Evolutionary conservation across 2,329 filamentous ascomycete genomes (phyloP).

Genomic region (Stylonectria norvegica): DNA sequence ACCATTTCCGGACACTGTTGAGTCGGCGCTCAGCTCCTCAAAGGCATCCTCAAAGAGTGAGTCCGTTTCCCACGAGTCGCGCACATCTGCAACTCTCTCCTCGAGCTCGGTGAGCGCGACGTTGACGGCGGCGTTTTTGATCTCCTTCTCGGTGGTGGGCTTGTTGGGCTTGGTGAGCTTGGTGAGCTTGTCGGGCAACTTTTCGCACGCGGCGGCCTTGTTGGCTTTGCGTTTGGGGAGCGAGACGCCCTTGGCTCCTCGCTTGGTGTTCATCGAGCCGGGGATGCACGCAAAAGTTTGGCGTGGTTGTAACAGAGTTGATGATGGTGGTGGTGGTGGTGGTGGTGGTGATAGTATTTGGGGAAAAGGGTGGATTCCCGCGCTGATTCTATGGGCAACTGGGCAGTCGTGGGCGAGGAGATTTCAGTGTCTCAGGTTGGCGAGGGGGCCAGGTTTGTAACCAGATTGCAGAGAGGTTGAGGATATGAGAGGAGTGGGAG

Average conservation of each 20-base stretch:
- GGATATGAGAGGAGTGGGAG: not conserved
- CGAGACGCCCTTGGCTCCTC: constrained; percentile 30
- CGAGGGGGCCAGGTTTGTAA: constrained; percentile 6
- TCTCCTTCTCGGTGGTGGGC: constrained; percentile 35
- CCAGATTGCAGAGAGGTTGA: too few species aligned
- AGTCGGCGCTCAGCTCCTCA: constrained; percentile 54
- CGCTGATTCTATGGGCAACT: constrained; percentile 6
- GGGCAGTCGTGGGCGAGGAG: constrained; percentile 2
- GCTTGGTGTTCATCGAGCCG: constrained; percentile 29
- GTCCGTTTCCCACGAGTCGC: constrained; percentile 60
- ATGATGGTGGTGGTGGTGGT: not conserved
- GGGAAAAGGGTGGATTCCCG: too few species aligned
- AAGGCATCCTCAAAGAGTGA: constrained; percentile 62
- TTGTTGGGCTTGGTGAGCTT: too few species aligned
- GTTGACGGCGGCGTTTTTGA: constrained; percentile 35
- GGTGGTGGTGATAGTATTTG: too few species aligned
- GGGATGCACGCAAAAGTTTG: not conserved
- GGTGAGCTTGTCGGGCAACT: constrained; percentile 31
- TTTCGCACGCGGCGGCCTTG: constrained; percentile 35
- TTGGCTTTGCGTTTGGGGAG: constrained; percentile 32
- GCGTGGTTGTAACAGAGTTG: too few species aligned
- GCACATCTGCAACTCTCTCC: constrained; percentile 49
- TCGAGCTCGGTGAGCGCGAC: constrained; percentile 45
- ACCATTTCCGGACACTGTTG: constrained; percentile 45
- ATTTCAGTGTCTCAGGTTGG: constrained; percentile 10